Percentiles rank a stretch among this genome's conserved stretches.
These are phyloP conservation scores for Exserohilum turcica DNA, from an alignment of 2,329 filamentous ascomycete genomes.

Conservation along the genomic window DNA sequence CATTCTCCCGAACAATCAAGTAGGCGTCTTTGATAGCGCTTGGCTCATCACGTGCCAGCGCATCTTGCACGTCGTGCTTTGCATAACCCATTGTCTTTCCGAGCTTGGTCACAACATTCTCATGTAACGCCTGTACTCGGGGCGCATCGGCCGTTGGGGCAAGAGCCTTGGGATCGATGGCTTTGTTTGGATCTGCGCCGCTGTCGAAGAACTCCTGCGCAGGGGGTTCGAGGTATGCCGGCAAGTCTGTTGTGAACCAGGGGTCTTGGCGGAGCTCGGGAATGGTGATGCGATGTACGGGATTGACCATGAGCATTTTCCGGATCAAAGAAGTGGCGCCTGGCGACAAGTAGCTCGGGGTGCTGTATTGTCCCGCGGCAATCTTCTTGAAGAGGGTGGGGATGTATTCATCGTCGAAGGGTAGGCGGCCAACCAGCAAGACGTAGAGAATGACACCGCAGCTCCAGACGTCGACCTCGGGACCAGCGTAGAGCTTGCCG, in stretches of 20 bases:
- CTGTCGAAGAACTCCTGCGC: constrained; percentile 92
- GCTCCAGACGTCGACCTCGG: constrained; percentile 98
- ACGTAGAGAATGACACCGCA: constrained; percentile 83
- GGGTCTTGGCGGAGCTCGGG: constrained; percentile 90
- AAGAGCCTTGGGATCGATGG: constrained; percentile 81
- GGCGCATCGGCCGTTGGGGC: constrained; percentile 73
- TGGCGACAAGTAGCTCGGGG: constrained; percentile 86
- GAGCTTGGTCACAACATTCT: constrained; percentile 91
- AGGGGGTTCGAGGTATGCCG: constrained; percentile 82
- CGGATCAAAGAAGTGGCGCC: constrained; percentile 84
- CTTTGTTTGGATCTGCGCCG: constrained; percentile 89
- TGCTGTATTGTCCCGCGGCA: constrained; percentile 87
- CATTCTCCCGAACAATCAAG: constrained; percentile 96
- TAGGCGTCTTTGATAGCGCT: constrained; percentile 99
- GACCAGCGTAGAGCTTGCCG: constrained; percentile 94
- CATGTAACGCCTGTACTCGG: constrained; percentile 86
- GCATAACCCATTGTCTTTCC: constrained; percentile 98
- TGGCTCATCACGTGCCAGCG: constrained; percentile 86
- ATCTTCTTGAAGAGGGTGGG: constrained; percentile 98
- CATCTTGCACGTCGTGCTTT: constrained; percentile 92
- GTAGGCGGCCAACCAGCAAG: constrained; percentile 70
- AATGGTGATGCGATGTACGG: constrained; percentile 91
- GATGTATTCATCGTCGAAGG: constrained; percentile 98
- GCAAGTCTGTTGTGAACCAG: constrained; percentile 90
- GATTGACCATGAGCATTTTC: constrained; percentile 93